These are phyloP conservation scores for Tulasnella sp. DNA, from an alignment of 768 basidiomycete species.

Conservation along the genomic window DNA sequence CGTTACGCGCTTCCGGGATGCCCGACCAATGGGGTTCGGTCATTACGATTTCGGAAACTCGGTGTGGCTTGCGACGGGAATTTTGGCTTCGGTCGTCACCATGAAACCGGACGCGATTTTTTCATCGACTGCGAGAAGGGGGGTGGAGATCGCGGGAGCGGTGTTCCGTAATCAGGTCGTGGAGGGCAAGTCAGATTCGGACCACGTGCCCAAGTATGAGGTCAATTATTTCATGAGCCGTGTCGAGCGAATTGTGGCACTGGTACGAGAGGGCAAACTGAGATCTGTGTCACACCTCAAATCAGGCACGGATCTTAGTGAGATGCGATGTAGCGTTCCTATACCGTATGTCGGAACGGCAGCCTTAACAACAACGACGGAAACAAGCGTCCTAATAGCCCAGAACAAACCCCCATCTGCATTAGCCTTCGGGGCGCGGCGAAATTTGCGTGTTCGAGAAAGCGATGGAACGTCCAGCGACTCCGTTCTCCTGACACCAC, in stretches of 20 bases:
- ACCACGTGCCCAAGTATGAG: not conserved
- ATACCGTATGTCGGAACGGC: slow-evolving; percentile 20
- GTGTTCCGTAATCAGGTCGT: slow-evolving; percentile 4
- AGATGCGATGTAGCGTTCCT: slow-evolving; percentile 11
- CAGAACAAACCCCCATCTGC: too few relatives aligned
- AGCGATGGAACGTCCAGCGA: not conserved
- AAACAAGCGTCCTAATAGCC: too few relatives aligned
- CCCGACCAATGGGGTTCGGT: slow-evolving; percentile 36
- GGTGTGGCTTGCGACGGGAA: slow-evolving; percentile 62
- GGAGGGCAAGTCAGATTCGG: not conserved
- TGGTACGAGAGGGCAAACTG: not conserved
- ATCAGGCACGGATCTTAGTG: not conserved
- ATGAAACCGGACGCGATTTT: slow-evolving; percentile 49
- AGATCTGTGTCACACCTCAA: not conserved
- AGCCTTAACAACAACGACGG: not conserved
- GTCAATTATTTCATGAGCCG: not conserved
- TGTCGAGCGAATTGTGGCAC: not conserved
- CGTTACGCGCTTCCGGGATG: slow-evolving; percentile 43
- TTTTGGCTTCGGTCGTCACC: slow-evolving; percentile 60
- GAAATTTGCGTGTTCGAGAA: not conserved
- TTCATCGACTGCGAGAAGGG: slow-evolving; percentile 47
- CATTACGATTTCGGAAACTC: slow-evolving; percentile 59
- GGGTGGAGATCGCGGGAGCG: slow-evolving; percentile 42
- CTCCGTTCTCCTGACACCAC: not conserved
- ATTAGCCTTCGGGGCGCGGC: not conserved